phyloP scores from a whole-genome alignment of 108 stramenopile species.

The Chaetoceros tenuissimus region DNA sequence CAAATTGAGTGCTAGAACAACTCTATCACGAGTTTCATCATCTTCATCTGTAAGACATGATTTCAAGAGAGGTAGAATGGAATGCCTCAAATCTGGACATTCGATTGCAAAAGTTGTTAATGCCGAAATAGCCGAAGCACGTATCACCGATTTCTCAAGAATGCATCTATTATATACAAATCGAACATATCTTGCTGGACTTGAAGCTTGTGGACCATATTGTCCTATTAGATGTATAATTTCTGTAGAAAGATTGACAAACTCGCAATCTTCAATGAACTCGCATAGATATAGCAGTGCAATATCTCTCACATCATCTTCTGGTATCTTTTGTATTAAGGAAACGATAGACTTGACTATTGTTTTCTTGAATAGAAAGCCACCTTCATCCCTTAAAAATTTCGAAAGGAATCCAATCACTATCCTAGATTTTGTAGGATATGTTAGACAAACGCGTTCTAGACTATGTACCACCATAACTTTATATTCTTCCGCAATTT shows the following conservation, averaged over 20 bases:
- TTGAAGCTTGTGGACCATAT: conserved; percentile 53
- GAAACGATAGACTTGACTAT: conserved; percentile 78
- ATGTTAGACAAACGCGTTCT: conserved; percentile 72
- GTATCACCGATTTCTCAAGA: conserved; percentile 72
- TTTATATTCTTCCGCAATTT: conserved; percentile 79
- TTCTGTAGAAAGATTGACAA: conserved; percentile 59
- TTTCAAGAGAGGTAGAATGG: conserved; percentile 66
- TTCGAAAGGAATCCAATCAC: conserved; percentile 79
- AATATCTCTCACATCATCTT: conserved; percentile 69
- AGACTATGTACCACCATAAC: conserved; percentile 77
- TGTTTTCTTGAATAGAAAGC: conserved; percentile 80
- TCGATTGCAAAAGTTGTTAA: conserved; percentile 76
- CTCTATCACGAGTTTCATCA: conserved; percentile 87
- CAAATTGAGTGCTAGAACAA: conserved; percentile 44
- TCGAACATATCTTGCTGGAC: conserved; percentile 78
- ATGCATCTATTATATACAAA: conserved; percentile 91
- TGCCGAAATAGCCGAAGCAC: conserved; percentile 81
- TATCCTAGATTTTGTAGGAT: conserved; percentile 75
- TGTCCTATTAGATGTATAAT: conserved; percentile 77
- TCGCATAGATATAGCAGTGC: conserved; percentile 82
- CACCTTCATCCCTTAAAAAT: conserved; percentile 81
- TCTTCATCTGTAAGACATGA: conserved; percentile 75
- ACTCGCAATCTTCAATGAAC: conserved; percentile 93
- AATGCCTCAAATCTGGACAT: conserved; percentile 62
- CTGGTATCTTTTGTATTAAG: conserved; percentile 66